phyloP scores from a whole-genome alignment of 371 early-diverging fungal genomes.

The Mortierella sp. region DNA sequence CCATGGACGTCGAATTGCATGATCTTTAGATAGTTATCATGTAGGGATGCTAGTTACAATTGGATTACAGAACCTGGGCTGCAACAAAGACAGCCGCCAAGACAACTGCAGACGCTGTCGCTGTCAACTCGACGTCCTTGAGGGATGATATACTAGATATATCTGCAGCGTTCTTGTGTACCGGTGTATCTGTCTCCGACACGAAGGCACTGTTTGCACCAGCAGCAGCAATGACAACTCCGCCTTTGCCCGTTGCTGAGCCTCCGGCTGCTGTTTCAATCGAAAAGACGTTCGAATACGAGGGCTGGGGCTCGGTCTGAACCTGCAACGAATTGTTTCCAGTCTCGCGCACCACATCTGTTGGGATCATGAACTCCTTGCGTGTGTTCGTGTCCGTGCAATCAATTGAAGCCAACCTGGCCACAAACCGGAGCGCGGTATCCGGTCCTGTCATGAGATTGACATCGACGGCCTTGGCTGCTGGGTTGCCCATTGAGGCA shows the following conservation, averaged over 20 bases:
- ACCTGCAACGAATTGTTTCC: slow-evolving; percentile 42
- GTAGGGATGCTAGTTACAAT: no score
- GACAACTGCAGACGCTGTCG: no score
- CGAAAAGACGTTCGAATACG: slow-evolving; percentile 38
- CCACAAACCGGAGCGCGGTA: slow-evolving; percentile 38
- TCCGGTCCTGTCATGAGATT: slow-evolving; percentile 41
- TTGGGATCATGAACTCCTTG: slow-evolving; percentile 37
- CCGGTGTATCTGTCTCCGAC: no score
- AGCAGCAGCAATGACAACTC: no score
- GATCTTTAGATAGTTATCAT: no score
- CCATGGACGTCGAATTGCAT: no score
- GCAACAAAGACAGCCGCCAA: no score
- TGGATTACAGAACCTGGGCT: no score
- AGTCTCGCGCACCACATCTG: slow-evolving; percentile 18
- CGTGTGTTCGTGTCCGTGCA: slow-evolving; percentile 39
- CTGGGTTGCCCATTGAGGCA: slow-evolving; percentile 30
- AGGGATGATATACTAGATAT: no score
- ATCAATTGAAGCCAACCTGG: slow-evolving; percentile 39
- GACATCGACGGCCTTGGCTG: slow-evolving; percentile 31
- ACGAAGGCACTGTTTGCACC: no score
- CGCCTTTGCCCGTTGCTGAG: neutral
- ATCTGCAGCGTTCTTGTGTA: no score
- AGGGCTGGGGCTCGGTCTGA: slow-evolving; percentile 40
- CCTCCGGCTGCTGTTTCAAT: slow-evolving; percentile 14
- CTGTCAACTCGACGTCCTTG: no score